phyloP scores from a whole-genome alignment of 73 alveolate genomes.

The Paramecium biaurelia region DNA sequence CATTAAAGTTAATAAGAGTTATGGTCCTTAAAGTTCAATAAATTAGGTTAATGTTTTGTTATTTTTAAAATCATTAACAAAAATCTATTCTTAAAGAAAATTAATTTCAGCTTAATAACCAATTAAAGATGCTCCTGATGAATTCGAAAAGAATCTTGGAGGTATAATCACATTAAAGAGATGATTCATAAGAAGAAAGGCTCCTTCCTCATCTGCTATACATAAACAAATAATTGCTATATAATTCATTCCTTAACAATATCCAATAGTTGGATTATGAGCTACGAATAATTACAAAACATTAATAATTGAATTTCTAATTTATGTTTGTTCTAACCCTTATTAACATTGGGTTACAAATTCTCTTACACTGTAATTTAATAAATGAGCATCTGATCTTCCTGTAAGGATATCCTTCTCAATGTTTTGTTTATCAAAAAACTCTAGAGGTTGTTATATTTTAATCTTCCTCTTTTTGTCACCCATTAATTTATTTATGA shows the following conservation, averaged over 20 bases:
- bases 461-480: not conserved
- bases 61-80: not conserved
- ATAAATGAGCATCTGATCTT: conserved; percentile 42
- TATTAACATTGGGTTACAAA: not conserved
- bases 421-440: not conserved
- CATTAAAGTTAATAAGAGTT: conserved; percentile 6
- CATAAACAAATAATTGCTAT: not conserved
- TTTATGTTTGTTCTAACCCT: not conserved
- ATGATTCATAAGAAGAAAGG: conserved; percentile 1
- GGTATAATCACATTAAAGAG: not conserved
- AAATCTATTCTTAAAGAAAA: not conserved
- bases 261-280: conserved; percentile 28
- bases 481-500: not conserved
- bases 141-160: not conserved
- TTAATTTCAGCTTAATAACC: conserved; percentile 36
- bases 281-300: not conserved
- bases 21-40: conserved; percentile 18
- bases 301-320: not conserved
- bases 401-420: conserved; percentile 5
- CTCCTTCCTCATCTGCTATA: conserved; percentile 48
- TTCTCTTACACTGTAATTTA: conserved; percentile 26
- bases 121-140: not conserved
- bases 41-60: not conserved
- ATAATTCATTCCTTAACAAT: conserved; percentile 36
- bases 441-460: not conserved